These are phyloP conservation scores for Ceratocystis diversiconidia DNA, from an alignment of 2,329 filamentous ascomycete genomes.

Conservation along the genomic window DNA sequence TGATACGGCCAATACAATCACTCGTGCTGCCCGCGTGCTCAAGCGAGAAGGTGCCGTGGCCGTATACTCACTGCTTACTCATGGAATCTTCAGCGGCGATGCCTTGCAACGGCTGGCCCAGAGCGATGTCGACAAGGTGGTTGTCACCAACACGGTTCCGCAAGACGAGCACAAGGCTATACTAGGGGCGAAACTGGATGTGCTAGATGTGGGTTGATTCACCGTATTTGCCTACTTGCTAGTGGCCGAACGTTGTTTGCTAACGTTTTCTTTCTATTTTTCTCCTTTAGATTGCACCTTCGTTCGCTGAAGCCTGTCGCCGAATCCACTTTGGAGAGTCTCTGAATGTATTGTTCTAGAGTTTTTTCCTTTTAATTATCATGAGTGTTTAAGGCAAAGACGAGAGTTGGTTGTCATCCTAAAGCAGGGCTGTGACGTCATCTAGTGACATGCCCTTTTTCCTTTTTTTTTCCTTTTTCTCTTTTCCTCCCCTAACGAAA, in stretches of 20 bases:
- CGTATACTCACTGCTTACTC: slow-evolving; percentile 85
- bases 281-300: slow-evolving; percentile 45
- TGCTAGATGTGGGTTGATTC: slow-evolving; percentile 46
- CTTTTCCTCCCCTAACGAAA: background rate
- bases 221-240: slow-evolving; percentile 8
- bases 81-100: slow-evolving; percentile 89
- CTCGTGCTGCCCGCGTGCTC: slow-evolving; percentile 85
- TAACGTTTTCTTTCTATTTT: background rate
- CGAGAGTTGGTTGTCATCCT: background rate
- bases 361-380: background rate
- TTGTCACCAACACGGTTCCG: slow-evolving; percentile 90
- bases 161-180: slow-evolving; percentile 64
- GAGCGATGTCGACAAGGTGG: slow-evolving; percentile 79
- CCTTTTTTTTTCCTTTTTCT: background rate
- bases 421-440: slow-evolving; percentile 1
- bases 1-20: slow-evolving; percentile 95
- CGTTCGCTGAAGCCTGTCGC: slow-evolving; percentile 91
- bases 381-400: background rate
- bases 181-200: slow-evolving; percentile 74
- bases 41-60: slow-evolving; percentile 88
- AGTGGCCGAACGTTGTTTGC: background rate
- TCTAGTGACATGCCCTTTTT: background rate
- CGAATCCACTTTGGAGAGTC: slow-evolving; percentile 95
- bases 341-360: slow-evolving; percentile 73
- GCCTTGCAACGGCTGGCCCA: slow-evolving; percentile 89